These are phyloP conservation scores for Dryas drummondii DNA, from an alignment of 306 rosid species.

Conservation along the genomic window DNA sequence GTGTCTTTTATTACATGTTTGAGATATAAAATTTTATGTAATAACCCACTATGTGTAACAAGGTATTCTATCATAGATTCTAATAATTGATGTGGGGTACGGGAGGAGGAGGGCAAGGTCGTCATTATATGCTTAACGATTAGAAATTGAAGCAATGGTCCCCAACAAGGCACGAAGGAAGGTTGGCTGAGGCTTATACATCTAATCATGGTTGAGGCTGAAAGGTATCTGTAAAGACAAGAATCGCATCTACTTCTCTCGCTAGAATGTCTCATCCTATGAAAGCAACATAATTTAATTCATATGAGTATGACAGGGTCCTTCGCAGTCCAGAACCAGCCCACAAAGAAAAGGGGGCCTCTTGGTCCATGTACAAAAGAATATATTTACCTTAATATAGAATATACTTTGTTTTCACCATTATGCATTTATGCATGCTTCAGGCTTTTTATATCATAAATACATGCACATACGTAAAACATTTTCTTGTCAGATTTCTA, in stretches of 20 bases:
- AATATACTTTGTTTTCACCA: no score
- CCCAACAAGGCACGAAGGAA: neutral
- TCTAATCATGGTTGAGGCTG: slow-evolving; percentile 17
- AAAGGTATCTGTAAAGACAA: slow-evolving; percentile 14
- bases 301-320: neutral
- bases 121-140: neutral
- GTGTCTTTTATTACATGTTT: no score
- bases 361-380: neutral
- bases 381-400: neutral
- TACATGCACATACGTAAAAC: no score
- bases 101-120: neutral
- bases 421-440: no score
- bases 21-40: no score
- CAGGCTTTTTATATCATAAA: no score
- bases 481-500: no score
- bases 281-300: slow-evolving; percentile 26
- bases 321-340: neutral
- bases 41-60: no score
- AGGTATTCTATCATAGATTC: no score
- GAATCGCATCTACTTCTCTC: slow-evolving; percentile 20
- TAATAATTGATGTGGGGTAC: no score
- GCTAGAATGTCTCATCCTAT: slow-evolving; percentile 31
- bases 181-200: neutral
- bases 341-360: neutral
- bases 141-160: slow-evolving; percentile 14